Evolutionary conservation across 257 asterid species (phyloP), one percentile per base, ranked within the genome.

Genomic region (Nicotiana tomentosiformis): DNA sequence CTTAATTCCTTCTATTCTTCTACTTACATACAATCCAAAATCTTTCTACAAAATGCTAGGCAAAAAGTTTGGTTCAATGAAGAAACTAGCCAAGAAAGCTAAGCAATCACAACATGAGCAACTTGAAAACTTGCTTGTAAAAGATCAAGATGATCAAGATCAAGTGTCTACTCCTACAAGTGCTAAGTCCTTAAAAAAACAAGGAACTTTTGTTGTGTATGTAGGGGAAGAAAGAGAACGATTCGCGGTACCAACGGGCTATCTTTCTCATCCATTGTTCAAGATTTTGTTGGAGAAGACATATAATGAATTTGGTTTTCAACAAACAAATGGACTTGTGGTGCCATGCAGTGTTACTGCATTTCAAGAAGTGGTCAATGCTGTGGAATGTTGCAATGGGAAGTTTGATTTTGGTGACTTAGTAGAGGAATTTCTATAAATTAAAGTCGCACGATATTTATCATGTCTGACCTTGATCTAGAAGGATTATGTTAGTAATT

Each of bases 201-300:
- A 86, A 1, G 99, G 99, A 35, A 87, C 82, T 2, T 92, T 92
- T 30, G 91, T 90, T 1, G 89, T 92, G 53, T 95, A 95, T 32
- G 95, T 93, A 5, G 99, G 99, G 7, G 96, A 90, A 62, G 97
- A 90, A 12, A 86, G 98, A 0, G 87, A 88, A 35, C 87, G 95
- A 29, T 93, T 93, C 78, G 90, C 85, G 30, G 90, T 92, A 10
- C 98, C 97, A 1, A 93, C 94, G 1, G 83, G 89, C n/a, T 90
- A 95, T 39, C 95, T 95, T 3, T 89, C 95, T 1, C 99, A 95
- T 88, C 99, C 99, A 30, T 67, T 95, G 69, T 89, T 95, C 93
- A 92, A 87, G 88, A 95, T 95, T 77, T 37, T 95, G 86, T 57
- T 95, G 23, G 97, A 95, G 84, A 95, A 93, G 89, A 94, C 98